Evolutionary conservation across 2,329 filamentous ascomycete species (phyloP), one percentile per base, ranked within the genome.

Genomic region (Mycogone perniciosa): DNA sequence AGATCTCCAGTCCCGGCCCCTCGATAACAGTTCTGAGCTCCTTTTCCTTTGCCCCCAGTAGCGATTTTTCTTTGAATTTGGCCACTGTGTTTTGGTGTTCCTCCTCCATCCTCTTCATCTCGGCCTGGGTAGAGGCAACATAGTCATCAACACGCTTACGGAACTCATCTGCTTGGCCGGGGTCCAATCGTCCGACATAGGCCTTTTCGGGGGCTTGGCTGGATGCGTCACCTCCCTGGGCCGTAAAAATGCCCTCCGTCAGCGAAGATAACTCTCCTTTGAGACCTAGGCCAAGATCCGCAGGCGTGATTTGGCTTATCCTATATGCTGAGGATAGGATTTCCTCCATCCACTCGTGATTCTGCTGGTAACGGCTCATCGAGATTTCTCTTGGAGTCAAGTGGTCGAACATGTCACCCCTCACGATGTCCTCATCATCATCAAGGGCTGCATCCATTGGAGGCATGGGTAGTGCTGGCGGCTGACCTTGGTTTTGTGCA

Each of bases 311-410:
- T 64, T 95, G 89, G 45, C 80, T 80, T 55, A 92, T 86, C 27
- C 86, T 79, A 64, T 96, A 96, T 0, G 91, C 89, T 1, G 92
- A 97, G 1, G 88, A 89, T 48, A 97, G 80, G 30, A 99, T 85
- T 69, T 99, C 92, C 64, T 97, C 93, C 89, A 99, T 96, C 93
- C 92, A 97, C 67, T 96, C 89, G 62, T 99, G 92, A 61, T 99
- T 95, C 64, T 96, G 90, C 65, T 86, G 86, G 67, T 96, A 99
- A 50, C 93, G 82, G 56, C 84, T 82, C 54, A 89, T 76, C 59
- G 90, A 95, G 54, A 99, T 86, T 56, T 99, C 93, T 40, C 91
- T 81, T 3, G 91, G 91, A 0, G 89, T 92, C 55, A 96, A 75
- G 56, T 89, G 82, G 64, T 99, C 93, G 62, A 99, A 89, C 65